These are phyloP conservation scores for Trichophyton benhamiae DNA, from an alignment of 2,329 filamentous ascomycete species.

Conservation along the genomic window DNA sequence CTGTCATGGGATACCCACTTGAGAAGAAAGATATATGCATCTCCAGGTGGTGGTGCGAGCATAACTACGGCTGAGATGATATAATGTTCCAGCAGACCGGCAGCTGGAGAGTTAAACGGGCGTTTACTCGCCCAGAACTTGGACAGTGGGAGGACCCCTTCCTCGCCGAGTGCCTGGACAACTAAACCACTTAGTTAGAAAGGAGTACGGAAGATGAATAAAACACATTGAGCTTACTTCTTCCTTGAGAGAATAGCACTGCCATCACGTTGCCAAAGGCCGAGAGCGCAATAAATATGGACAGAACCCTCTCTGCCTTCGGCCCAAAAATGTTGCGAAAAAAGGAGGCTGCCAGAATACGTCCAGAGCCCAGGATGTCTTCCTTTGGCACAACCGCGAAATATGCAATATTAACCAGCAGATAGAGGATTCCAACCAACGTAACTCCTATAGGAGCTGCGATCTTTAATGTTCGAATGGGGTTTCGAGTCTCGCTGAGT, in stretches of 20 bases:
- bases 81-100: slow-evolving; percentile 51
- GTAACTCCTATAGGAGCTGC: slow-evolving; percentile 44
- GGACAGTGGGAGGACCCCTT: slow-evolving; percentile 54
- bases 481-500: slow-evolving; percentile 45
- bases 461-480: slow-evolving; percentile 45
- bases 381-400: slow-evolving; percentile 47
- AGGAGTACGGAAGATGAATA: background rate
- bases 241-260: slow-evolving; percentile 39
- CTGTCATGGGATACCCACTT: slow-evolving; percentile 23
- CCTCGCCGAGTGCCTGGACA: slow-evolving; percentile 51
- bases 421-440: slow-evolving; percentile 45
- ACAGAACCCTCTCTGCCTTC: slow-evolving; percentile 44
- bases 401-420: slow-evolving; percentile 48
- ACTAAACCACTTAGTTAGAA: slow-evolving; percentile 16
- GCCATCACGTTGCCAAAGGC: slow-evolving; percentile 51
- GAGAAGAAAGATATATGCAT: slow-evolving; percentile 53
- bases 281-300: slow-evolving; percentile 48
- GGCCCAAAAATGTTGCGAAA: slow-evolving; percentile 50
- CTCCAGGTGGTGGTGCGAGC: slow-evolving; percentile 52
- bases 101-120: slow-evolving; percentile 54
- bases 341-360: slow-evolving; percentile 45
- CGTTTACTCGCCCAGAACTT: slow-evolving; percentile 57
- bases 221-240: slow-evolving; percentile 20
- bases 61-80: slow-evolving; percentile 53
- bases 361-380: slow-evolving; percentile 42